Evolutionary conservation across 805 yeast genomes (phyloP), one percentile per base, ranked within the genome.

Genomic region (Metschnikowia amazonensis): DNA sequence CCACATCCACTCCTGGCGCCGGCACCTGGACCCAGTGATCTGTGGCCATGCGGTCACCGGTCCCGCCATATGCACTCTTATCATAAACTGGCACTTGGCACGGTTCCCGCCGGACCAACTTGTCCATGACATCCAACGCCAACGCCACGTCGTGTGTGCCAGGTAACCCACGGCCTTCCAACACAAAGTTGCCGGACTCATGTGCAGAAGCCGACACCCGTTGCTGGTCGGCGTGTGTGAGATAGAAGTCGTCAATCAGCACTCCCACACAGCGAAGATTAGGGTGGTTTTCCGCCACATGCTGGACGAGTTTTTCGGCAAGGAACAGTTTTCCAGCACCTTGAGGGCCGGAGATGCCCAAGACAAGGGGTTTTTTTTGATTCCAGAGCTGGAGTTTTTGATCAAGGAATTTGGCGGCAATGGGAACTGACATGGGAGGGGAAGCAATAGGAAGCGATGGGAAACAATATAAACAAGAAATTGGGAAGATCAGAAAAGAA

Each of bases 231-330:
- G 59, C 63, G 59, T 80, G 81, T 0, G 87, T 80, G 32, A 87
- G 67, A 61, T 92, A 92, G 48, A 88, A 79, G 64, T 94, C 98
- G 65, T 92, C 99, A 55, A 89, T 77, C 47, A 96, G 90, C 38
- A 86, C 65, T 23, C 69, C 75, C 1, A 78, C 66, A 1, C 77
- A 60, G 5, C 58, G 64, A 20, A 73, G 56, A 1, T 56, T 43
- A 1, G 77, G 76, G 51, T 66, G 73, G 28, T 54, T 40, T 13
- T 47, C 40, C 14, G 59, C 46, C 14, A 83, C 55, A 36, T 66
- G 52, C 1, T 50, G 38, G 1, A 63, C 58, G 4, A 84, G 55
- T 31, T 70, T 63, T 1, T 61, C 57, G 0, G 87, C 73, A 2
- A 81, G 64, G 48, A 70, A 82, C 3, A 87, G 75, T 60, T 86